phyloP scores from a whole-genome alignment of 176 grass and related monocot genomes.

The Juncus effusus region DNA sequence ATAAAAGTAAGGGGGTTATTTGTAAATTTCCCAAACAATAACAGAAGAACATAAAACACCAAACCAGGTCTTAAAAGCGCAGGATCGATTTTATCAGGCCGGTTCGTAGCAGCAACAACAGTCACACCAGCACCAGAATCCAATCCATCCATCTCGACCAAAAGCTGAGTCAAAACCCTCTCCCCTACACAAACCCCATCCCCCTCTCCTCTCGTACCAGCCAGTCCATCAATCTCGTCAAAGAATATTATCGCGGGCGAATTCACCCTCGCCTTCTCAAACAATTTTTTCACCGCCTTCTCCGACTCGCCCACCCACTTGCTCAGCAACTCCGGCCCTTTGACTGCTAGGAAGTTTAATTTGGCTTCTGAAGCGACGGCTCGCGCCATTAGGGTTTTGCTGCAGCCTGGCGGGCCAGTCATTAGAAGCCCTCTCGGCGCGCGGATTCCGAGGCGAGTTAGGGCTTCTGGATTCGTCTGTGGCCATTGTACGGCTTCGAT shows the following conservation, averaged over 20 bases:
- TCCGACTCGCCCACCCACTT: constrained; percentile 99
- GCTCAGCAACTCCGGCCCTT: constrained; percentile 95
- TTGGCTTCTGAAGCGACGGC: constrained; percentile 95
- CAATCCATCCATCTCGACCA: constrained; percentile 96
- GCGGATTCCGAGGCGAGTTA: constrained; percentile 50
- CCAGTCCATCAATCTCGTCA: constrained; percentile 98
- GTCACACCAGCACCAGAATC: constrained; percentile 56
- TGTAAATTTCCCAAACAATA: too few relatives aligned
- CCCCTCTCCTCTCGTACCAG: constrained; percentile 64
- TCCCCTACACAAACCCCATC: constrained; percentile 68
- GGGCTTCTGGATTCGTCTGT: constrained; percentile 63
- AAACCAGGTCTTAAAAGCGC: constrained; percentile 83
- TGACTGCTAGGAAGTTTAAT: constrained; percentile 85
- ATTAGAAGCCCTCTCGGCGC: constrained; percentile 74
- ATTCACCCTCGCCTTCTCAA: constrained; percentile 77
- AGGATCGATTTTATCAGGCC: constrained; percentile 93
- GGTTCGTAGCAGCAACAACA: constrained; percentile 94
- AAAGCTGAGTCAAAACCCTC: constrained; percentile 78
- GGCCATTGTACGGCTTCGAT: constrained; percentile 79
- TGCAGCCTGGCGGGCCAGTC: constrained; percentile 95
- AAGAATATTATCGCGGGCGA: constrained; percentile 92
- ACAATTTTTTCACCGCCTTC: constrained; percentile 79
- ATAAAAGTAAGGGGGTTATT: too few relatives aligned
- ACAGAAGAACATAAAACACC: not conserved
- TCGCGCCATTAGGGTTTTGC: constrained; percentile 94